Evolutionary conservation across 176 grass and related monocot species (phyloP).

Genomic region (sorghum (Sorghum bicolor)): DNA sequence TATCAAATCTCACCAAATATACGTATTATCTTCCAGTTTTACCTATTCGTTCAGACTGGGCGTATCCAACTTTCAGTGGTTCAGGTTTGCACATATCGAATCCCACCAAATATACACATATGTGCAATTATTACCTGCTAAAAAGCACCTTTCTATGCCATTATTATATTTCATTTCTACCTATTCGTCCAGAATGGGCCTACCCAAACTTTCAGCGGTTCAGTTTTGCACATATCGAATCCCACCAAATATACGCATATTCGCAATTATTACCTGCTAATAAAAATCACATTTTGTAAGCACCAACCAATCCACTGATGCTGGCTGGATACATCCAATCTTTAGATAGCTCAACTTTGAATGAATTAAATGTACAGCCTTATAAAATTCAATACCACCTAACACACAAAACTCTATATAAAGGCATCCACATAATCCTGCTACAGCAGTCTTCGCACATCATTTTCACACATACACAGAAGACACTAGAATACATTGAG

Average conservation of each 20-base stretch:
- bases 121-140: not conserved
- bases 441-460: not conserved
- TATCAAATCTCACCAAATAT: not conserved
- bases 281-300: not conserved
- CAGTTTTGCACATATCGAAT: not conserved
- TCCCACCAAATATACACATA: not conserved
- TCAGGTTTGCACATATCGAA: too few species aligned
- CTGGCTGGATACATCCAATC: not conserved
- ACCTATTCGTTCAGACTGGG: not conserved
- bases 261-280: not conserved
- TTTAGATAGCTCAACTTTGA: not conserved
- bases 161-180: not conserved
- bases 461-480: not conserved
- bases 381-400: not conserved
- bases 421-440: not conserved
- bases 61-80: not conserved
- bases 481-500: not conserved
- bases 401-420: slow-evolving; percentile 1
- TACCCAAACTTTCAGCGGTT: not conserved
- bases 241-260: not conserved
- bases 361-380: not conserved
- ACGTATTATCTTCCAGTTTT: too few species aligned
- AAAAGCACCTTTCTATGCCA: not conserved
- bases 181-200: not conserved
- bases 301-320: not conserved